Conservation (phyloP, 768 basidiomycete genomes). For the Rhizopogon vesiculosus region DNA sequence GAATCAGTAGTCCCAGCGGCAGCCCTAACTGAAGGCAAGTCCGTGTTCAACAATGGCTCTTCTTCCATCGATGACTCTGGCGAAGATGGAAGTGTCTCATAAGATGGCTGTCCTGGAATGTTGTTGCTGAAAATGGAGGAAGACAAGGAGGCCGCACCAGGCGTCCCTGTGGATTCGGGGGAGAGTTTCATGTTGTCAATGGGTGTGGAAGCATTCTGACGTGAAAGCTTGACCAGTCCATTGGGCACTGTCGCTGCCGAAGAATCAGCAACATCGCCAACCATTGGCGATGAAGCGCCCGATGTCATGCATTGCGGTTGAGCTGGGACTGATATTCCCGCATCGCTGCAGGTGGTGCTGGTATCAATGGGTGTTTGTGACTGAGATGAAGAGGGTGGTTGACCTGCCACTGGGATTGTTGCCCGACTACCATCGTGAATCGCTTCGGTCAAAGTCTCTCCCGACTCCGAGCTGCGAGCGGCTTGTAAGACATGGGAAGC, state of each 20-base stretch:
- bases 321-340: conserved; percentile 13
- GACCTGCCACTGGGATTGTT: conserved; percentile 30
- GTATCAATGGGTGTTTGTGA: conserved; percentile 20
- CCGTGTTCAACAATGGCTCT: conserved; percentile 8
- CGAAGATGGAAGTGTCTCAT: conserved; percentile 41
- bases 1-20: neutral
- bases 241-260: neutral
- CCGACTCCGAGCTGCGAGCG: conserved; percentile 8
- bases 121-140: conserved; percentile 22
- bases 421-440: conserved; percentile 18
- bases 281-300: neutral
- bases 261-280: conserved; percentile 7
- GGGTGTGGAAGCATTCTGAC: neutral
- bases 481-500: conserved; percentile 1
- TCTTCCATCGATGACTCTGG: conserved; percentile 30
- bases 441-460: conserved; percentile 6
- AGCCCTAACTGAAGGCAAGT: neutral
- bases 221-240: neutral
- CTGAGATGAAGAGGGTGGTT: conserved; percentile 26
- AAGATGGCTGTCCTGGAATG: conserved; percentile 22
- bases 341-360: conserved; percentile 22
- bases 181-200: neutral
- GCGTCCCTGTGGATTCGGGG: conserved; percentile 12
- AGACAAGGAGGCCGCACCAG: conserved; percentile 19
- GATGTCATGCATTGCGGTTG: conserved; percentile 14